Evolutionary conservation across 208 protist genomes (phyloP).

Genomic region (Leishmania tropica): DNA sequence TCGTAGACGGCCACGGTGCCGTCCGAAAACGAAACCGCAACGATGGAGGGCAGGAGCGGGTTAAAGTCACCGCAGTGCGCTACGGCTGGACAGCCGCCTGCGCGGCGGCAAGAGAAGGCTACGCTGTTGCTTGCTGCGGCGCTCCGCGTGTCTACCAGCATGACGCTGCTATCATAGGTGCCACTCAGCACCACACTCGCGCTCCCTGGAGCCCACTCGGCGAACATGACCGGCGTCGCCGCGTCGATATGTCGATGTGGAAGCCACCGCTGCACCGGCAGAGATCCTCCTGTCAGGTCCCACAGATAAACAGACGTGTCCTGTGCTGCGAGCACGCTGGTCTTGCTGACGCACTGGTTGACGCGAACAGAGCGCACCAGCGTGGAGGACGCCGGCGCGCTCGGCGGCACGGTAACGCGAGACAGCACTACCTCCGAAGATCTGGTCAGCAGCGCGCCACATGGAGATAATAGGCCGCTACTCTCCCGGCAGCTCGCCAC

Average conservation of each 20-base stretch:
- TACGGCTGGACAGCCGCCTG: slow-evolving; percentile 36
- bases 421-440: slow-evolving; percentile 40
- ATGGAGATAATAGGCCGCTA: slow-evolving; percentile 30
- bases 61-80: slow-evolving; percentile 71
- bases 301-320: slow-evolving; percentile 64
- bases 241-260: slow-evolving; percentile 39
- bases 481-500: slow-evolving; percentile 27
- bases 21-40: slow-evolving; percentile 66
- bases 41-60: slow-evolving; percentile 58
- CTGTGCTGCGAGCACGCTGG: slow-evolving; percentile 43
- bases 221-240: slow-evolving; percentile 60
- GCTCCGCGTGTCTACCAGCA: slow-evolving; percentile 63
- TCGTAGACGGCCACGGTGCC: slow-evolving; percentile 81
- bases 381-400: slow-evolving; percentile 58
- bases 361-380: slow-evolving; percentile 63
- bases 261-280: slow-evolving; percentile 59
- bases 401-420: slow-evolving; percentile 60
- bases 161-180: slow-evolving; percentile 64
- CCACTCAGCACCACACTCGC: slow-evolving; percentile 70
- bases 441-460: slow-evolving; percentile 36
- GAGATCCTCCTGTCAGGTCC: slow-evolving; percentile 50
- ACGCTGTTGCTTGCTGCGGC: slow-evolving; percentile 23
- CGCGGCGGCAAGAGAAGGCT: slow-evolving; percentile 4
- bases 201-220: slow-evolving; percentile 68
- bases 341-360: slow-evolving; percentile 42